Evolutionary conservation across 768 basidiomycete species (phyloP).

Genomic region (Kwoniella shandongensis): DNA sequence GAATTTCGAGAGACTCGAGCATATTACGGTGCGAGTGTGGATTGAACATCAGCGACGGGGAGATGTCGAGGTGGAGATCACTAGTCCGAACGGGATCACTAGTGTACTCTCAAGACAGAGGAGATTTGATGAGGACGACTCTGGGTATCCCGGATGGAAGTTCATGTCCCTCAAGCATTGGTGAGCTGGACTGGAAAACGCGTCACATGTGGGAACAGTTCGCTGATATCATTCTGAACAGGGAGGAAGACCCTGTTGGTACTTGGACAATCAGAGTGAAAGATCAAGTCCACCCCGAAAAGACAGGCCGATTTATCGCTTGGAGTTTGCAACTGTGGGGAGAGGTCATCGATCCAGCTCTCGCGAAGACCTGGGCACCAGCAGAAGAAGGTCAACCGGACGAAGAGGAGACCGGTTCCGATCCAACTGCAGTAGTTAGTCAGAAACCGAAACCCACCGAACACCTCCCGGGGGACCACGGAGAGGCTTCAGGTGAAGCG

Average conservation of each 20-base stretch:
- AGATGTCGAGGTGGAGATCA: slow-evolving; percentile 86
- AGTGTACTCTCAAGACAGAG: slow-evolving; percentile 79
- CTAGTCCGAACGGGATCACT: slow-evolving; percentile 78
- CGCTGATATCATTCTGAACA: slow-evolving; percentile 51
- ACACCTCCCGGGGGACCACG: slow-evolving; percentile 83
- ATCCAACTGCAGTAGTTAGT: slow-evolving; percentile 58
- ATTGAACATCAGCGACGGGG: slow-evolving; percentile 83
- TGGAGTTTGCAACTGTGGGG: slow-evolving; percentile 96
- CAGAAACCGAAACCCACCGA: slow-evolving; percentile 79
- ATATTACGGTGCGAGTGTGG: slow-evolving; percentile 89
- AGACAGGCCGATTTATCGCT: slow-evolving; percentile 71
- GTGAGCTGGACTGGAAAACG: slow-evolving; percentile 57
- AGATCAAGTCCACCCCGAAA: slow-evolving; percentile 66
- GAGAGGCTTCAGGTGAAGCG: slow-evolving; percentile 73
- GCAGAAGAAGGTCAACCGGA: slow-evolving; percentile 52
- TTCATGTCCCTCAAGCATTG: slow-evolving; percentile 99
- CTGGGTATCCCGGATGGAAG: slow-evolving; percentile 90
- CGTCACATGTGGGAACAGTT: slow-evolving; percentile 14
- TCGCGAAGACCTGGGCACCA: slow-evolving; percentile 61
- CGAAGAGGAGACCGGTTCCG: slow-evolving; percentile 52
- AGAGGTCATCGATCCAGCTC: slow-evolving; percentile 69
- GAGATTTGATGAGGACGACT: slow-evolving; percentile 62
- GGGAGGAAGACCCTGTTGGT: slow-evolving; percentile 90
- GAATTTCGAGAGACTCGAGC: slow-evolving; percentile 87
- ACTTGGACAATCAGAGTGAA: slow-evolving; percentile 85